phyloP scores from a whole-genome alignment of 2,329 filamentous ascomycete species.

The Alternaria longipes region DNA sequence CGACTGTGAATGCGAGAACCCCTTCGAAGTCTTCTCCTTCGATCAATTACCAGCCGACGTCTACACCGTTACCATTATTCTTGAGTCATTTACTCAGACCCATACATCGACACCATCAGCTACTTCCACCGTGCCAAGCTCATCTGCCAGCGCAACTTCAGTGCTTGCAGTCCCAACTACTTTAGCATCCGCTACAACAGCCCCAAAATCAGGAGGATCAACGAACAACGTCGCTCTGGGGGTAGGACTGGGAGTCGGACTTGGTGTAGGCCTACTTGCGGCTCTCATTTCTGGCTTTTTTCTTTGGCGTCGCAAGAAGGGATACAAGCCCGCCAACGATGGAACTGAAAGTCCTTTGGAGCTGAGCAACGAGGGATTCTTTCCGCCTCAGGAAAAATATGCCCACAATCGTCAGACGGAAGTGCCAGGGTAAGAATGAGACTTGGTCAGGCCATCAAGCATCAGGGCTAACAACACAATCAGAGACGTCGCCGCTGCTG shows the following conservation, averaged over 20 bases:
- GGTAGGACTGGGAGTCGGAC: background rate
- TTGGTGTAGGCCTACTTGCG: slow-evolving; percentile 1
- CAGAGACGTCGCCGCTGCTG: background rate
- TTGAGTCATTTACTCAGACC: slow-evolving; percentile 35
- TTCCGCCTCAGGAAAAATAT: background rate
- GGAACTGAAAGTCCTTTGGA: background rate
- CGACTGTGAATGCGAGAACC: slow-evolving; percentile 33
- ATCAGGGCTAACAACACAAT: background rate
- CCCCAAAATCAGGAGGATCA: slow-evolving; percentile 3
- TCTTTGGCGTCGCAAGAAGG: slow-evolving; percentile 6
- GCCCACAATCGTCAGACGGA: background rate
- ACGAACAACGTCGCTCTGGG: slow-evolving; percentile 5
- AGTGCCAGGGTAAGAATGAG: background rate
- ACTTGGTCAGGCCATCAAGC: background rate
- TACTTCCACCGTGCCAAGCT: background rate
- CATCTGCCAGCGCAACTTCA: background rate
- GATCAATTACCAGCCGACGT: slow-evolving; percentile 25
- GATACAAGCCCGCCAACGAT: background rate
- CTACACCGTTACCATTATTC: slow-evolving; percentile 41
- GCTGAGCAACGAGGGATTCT: background rate
- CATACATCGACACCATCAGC: slow-evolving; percentile 15
- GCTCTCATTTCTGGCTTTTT: slow-evolving; percentile 3
- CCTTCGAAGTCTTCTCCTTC: slow-evolving; percentile 34
- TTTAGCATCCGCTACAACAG: slow-evolving; percentile 4
- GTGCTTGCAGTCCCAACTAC: slow-evolving; percentile 1